These are phyloP conservation scores for Asterochloris erici DNA, from an alignment of 139 green algal genomes.

Conservation along the genomic window DNA sequence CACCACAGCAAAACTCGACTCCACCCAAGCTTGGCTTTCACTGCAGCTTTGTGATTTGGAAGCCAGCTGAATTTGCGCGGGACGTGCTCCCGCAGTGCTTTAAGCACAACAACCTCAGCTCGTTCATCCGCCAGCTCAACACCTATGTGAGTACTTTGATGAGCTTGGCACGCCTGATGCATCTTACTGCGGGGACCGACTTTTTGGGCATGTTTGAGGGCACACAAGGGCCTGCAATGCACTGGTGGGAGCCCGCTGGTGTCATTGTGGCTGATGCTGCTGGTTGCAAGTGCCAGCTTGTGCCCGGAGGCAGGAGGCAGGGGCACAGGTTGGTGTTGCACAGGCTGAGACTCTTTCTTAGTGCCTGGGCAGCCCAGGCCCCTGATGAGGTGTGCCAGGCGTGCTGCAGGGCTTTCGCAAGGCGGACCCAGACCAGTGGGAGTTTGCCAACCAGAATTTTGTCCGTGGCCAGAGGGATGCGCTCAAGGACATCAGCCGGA, in stretches of 20 bases:
- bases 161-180: neutral
- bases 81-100: conserved; percentile 92
- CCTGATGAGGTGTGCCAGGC: neutral
- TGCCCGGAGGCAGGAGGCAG: no score
- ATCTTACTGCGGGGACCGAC: no score
- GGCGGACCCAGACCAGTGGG: conserved; percentile 92
- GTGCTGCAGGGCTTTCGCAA: conserved; percentile 88
- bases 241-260: no score
- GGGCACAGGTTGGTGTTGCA: no score
- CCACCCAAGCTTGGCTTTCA: neutral
- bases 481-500: conserved; percentile 75
- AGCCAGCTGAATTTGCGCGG: conserved; percentile 83
- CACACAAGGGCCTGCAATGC: no score
- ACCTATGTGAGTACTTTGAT: conserved; percentile 75
- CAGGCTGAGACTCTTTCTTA: neutral
- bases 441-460: conserved; percentile 98
- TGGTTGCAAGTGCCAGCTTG: no score
- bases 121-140: conserved; percentile 96
- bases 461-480: conserved; percentile 65
- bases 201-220: no score
- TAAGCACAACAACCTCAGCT: conserved; percentile 98
- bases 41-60: conserved; percentile 89
- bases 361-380: neutral
- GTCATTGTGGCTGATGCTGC: no score
- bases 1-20: no score